These are phyloP conservation scores for Cladosporium sp. DNA, from an alignment of 2,329 filamentous ascomycete species.

Conservation along the genomic window DNA sequence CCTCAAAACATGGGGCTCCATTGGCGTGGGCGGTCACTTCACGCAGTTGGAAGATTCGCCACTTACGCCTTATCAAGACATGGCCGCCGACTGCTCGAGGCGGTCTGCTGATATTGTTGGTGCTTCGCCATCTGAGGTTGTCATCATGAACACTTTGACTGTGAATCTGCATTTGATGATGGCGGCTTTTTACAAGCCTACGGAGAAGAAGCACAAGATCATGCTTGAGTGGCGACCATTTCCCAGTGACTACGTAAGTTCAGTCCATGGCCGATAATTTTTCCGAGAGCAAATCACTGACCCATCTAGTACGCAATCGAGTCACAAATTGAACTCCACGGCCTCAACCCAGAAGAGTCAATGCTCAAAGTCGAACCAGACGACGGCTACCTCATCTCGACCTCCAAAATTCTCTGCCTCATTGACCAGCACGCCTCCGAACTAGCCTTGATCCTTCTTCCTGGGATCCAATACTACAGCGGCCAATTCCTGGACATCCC, in stretches of 20 bases:
- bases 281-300: neutral
- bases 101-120: conserved; percentile 71
- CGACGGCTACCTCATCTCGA: conserved; percentile 56
- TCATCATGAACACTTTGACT: conserved; percentile 82
- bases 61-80: conserved; percentile 68
- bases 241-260: conserved; percentile 71
- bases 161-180: conserved; percentile 78
- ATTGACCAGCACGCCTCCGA: conserved; percentile 71
- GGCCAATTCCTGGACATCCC: conserved; percentile 83
- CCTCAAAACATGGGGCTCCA: conserved; percentile 75
- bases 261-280: no score
- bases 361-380: conserved; percentile 70
- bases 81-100: conserved; percentile 67
- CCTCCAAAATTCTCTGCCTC: conserved; percentile 62
- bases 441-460: conserved; percentile 72
- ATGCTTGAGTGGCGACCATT: conserved; percentile 86
- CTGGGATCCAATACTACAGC: conserved; percentile 88
- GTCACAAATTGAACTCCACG: conserved; percentile 71
- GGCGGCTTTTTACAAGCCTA: conserved; percentile 76
- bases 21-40: conserved; percentile 70
- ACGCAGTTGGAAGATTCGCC: conserved; percentile 49
- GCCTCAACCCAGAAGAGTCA: conserved; percentile 58
- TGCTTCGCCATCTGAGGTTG: conserved; percentile 66
- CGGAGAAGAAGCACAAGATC: conserved; percentile 64
- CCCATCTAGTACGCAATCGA: conserved; percentile 68